phyloP scores from a whole-genome alignment of 176 grass and related monocot species.

The Themeda triandra region DNA sequence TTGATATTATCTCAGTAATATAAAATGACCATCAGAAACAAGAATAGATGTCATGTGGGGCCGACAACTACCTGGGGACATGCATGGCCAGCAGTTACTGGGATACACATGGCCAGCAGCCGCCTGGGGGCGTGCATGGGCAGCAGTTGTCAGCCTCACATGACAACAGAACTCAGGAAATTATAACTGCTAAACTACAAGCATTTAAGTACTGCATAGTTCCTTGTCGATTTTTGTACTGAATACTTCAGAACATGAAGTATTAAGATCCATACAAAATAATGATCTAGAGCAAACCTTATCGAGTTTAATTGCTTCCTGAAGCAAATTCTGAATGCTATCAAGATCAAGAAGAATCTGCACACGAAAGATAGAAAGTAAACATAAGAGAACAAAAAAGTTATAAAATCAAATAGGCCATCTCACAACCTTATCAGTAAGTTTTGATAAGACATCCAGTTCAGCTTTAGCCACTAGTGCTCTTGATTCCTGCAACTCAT shows the following conservation, averaged over 20 bases:
- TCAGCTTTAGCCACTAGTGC: slow-evolving; percentile 58
- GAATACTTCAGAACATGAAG: not conserved
- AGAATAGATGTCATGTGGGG: too few species aligned
- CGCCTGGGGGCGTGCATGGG: too few species aligned
- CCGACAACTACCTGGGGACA: too few species aligned
- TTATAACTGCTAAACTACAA: not conserved
- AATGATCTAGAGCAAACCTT: slow-evolving; percentile 24
- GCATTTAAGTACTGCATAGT: slow-evolving; percentile 2
- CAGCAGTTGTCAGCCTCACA: too few species aligned
- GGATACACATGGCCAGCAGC: too few species aligned
- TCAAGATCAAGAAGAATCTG: slow-evolving; percentile 71
- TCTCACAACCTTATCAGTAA: slow-evolving; percentile 67
- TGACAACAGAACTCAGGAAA: slow-evolving; percentile 2
- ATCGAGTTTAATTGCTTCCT: slow-evolving; percentile 54
- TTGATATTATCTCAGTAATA: not conserved
- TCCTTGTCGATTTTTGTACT: not conserved
- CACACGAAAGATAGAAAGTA: slow-evolving; percentile 20
- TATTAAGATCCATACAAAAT: slow-evolving; percentile 10
- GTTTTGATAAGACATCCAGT: slow-evolving; percentile 58
- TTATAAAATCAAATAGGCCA: slow-evolving; percentile 31
- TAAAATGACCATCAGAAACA: not conserved
- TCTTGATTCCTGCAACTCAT: slow-evolving; percentile 73
- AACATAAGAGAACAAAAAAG: slow-evolving; percentile 9
- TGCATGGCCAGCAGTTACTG: too few species aligned
- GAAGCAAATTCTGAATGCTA: slow-evolving; percentile 56